Conservation (phyloP, 1,139 yeast species). For the Geotrichum restrictum region DNA sequence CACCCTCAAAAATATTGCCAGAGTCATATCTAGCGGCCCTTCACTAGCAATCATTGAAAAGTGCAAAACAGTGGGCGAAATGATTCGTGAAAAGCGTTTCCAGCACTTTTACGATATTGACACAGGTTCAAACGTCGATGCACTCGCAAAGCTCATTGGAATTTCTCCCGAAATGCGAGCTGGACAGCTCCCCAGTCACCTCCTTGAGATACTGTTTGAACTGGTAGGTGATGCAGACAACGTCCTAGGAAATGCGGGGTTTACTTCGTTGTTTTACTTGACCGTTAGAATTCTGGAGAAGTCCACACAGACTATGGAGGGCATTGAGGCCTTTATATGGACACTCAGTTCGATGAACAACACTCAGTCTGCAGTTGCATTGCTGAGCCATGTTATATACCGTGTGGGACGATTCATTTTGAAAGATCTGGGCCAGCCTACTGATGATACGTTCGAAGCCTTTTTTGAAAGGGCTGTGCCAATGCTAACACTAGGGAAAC, state of each 20-base stretch:
- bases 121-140: neutral
- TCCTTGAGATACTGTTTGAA: conserved; percentile 15
- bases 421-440: conserved; percentile 4
- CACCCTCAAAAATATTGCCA: conserved; percentile 6
- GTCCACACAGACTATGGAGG: conserved; percentile 9
- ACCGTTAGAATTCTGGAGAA: conserved; percentile 11
- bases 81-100: neutral
- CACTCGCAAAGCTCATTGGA: conserved; percentile 3
- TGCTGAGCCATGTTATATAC: conserved; percentile 12
- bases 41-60: conserved; percentile 2
- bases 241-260: conserved; percentile 7
- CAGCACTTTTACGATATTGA: conserved; percentile 5
- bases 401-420: conserved; percentile 1
- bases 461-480: conserved; percentile 8
- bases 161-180: conserved; percentile 2
- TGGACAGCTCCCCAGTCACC: neutral
- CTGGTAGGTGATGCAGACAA: conserved; percentile 14
- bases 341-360: conserved; percentile 6
- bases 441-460: neutral
- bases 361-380: conserved; percentile 8
- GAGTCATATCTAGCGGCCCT: neutral
- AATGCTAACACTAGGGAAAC: neutral
- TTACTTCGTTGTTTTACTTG: conserved; percentile 10
- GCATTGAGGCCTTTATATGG: conserved; percentile 7
- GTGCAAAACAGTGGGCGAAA: conserved; percentile 7